A percentile compares a stretch with the other conserved stretches of the same genome.
These are phyloP conservation scores for Fonsecaea monophora DNA, from an alignment of 2,329 filamentous ascomycete species.

Conservation along the genomic window DNA sequence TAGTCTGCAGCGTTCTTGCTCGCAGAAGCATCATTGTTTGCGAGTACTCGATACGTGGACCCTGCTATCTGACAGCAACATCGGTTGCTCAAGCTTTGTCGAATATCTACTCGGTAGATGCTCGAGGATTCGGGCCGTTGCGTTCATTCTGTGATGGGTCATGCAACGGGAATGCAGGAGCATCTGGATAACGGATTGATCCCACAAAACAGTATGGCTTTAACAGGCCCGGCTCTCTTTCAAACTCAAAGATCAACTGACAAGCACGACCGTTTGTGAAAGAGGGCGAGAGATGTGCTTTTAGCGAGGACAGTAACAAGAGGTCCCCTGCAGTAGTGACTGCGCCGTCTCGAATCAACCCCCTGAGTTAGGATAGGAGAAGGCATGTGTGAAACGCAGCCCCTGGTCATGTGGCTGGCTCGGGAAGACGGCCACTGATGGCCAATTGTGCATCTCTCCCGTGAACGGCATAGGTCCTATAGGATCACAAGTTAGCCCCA, in stretches of 20 bases:
- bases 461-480: neutral
- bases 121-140: neutral
- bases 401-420: constrained; percentile 18
- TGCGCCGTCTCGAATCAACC: neutral
- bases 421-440: constrained; percentile 8
- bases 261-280: neutral
- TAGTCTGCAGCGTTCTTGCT: neutral
- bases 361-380: constrained; percentile 17
- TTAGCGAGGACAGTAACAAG: constrained; percentile 8
- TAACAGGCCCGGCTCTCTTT: neutral
- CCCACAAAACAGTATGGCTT: neutral
- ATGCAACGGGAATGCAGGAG: neutral
- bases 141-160: neutral
- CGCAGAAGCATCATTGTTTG: neutral
- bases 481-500: neutral
- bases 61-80: neutral
- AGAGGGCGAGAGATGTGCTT: constrained; percentile 3
- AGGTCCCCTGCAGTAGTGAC: constrained; percentile 23
- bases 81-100: neutral
- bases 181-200: neutral
- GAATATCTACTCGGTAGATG: neutral
- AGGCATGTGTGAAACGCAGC: constrained; percentile 22
- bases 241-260: neutral
- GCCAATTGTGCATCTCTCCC: neutral
- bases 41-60: neutral